Evolutionary conservation across 768 basidiomycete genomes (phyloP).

Genomic region (Chlorophyllum brunneum): DNA sequence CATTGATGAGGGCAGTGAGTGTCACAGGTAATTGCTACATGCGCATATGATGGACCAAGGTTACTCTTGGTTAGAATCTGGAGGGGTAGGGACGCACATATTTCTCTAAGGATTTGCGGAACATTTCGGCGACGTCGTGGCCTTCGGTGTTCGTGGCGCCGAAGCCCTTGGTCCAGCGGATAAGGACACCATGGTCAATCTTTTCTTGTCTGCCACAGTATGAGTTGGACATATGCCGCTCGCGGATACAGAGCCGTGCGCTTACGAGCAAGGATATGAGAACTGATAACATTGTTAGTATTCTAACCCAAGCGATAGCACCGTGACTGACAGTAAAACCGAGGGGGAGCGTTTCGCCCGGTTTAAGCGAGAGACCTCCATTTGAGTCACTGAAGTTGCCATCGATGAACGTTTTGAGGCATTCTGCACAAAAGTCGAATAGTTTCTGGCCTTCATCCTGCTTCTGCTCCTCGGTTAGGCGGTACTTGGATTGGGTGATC

Average conservation of each 20-base stretch:
- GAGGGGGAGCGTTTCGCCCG: constrained; percentile 65
- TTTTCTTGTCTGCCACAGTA: constrained; percentile 64
- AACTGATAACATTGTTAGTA: constrained; percentile 47
- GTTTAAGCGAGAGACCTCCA: constrained; percentile 43
- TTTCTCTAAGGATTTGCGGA: constrained; percentile 75
- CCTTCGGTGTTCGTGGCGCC: constrained; percentile 91
- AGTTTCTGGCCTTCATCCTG: constrained; percentile 93
- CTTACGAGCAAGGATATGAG: constrained; percentile 92
- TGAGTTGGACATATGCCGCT: background rate
- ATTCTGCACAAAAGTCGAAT: constrained; percentile 98
- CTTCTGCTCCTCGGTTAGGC: constrained; percentile 96
- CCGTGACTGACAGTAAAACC: constrained; percentile 83
- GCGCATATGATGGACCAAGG: background rate
- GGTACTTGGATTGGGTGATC: constrained; percentile 96
- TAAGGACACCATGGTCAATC: constrained; percentile 91
- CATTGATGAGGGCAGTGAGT: constrained; percentile 89
- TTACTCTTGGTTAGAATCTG: background rate
- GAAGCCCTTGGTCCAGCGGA: constrained; percentile 99
- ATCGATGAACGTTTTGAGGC: constrained; percentile 82
- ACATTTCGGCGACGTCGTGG: constrained; percentile 90
- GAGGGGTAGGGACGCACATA: constrained; percentile 44
- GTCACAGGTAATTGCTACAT: constrained; percentile 76
- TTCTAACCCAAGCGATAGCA: constrained; percentile 2
- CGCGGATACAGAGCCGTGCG: constrained; percentile 15
- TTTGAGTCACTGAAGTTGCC: constrained; percentile 53